Evolutionary conservation across 768 basidiomycete genomes (phyloP).

Genomic region (Austroboletus festivus): DNA sequence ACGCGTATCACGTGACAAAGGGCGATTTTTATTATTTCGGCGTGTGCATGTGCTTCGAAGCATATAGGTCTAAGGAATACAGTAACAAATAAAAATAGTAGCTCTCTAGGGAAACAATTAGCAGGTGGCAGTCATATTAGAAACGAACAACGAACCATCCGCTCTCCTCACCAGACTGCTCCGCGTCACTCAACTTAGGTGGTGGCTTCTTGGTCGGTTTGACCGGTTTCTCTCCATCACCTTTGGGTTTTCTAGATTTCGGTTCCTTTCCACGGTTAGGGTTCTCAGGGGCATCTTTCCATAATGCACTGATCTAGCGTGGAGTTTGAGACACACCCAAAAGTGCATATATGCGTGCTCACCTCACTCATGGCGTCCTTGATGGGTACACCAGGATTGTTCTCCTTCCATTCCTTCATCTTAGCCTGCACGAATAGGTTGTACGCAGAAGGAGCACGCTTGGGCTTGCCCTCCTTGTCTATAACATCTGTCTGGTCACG

Average conservation of each 20-base stretch:
- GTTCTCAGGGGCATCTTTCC: conserved; percentile 61
- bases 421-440: conserved; percentile 54
- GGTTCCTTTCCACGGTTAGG: conserved; percentile 57
- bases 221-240: conserved; percentile 15
- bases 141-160: conserved; percentile 11
- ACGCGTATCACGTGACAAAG: conserved; percentile 18
- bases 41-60: background rate
- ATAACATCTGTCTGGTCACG: background rate
- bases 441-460: conserved; percentile 58
- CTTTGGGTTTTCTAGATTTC: conserved; percentile 46
- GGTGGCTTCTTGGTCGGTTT: conserved; percentile 14
- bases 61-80: conserved; percentile 9
- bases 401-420: conserved; percentile 57
- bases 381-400: conserved; percentile 42
- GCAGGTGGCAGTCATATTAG: background rate
- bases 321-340: conserved; percentile 5
- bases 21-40: too few relatives aligned
- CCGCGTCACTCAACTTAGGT: conserved; percentile 21
- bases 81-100: conserved; percentile 7
- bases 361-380: conserved; percentile 56
- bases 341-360: conserved; percentile 10
- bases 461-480: conserved; percentile 46
- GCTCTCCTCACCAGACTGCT: conserved; percentile 23
- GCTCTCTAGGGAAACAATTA: conserved; percentile 4
- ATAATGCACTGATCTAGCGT: conserved; percentile 50